Conservation (phyloP, 73 alveolate species). For the Tetrahymena thermophila region DNA sequence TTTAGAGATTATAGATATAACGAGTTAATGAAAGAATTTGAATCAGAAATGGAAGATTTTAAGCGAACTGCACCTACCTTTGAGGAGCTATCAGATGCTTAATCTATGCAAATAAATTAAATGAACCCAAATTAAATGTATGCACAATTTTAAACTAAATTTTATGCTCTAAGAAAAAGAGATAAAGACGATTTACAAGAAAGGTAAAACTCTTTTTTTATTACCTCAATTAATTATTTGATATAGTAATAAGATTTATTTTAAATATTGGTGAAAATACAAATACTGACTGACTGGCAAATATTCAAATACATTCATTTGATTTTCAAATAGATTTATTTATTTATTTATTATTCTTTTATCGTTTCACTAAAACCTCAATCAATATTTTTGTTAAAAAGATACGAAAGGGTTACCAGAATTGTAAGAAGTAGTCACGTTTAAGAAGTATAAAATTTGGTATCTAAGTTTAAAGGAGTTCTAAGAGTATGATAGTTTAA, state of each 20-base stretch:
- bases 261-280: neutral
- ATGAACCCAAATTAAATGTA: neutral
- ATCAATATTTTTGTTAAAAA: neutral
- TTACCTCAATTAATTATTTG: neutral
- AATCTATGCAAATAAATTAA: neutral
- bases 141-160: neutral
- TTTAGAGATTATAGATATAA: neutral
- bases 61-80: neutral
- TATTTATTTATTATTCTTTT: neutral
- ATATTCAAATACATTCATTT: neutral
- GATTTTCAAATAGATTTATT: neutral
- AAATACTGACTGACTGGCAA: too few relatives aligned
- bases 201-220: neutral
- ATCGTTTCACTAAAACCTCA: too few relatives aligned
- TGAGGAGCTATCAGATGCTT: neutral
- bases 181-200: neutral
- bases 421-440: neutral
- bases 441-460: neutral
- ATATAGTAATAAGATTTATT: neutral
- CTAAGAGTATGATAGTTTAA: neutral
- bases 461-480: neutral
- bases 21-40: neutral
- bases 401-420: neutral
- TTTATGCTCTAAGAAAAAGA: neutral
- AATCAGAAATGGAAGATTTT: neutral